Conservation (phyloP, 306 rosid genomes). For the Cucurbita argyrosperma region DNA sequence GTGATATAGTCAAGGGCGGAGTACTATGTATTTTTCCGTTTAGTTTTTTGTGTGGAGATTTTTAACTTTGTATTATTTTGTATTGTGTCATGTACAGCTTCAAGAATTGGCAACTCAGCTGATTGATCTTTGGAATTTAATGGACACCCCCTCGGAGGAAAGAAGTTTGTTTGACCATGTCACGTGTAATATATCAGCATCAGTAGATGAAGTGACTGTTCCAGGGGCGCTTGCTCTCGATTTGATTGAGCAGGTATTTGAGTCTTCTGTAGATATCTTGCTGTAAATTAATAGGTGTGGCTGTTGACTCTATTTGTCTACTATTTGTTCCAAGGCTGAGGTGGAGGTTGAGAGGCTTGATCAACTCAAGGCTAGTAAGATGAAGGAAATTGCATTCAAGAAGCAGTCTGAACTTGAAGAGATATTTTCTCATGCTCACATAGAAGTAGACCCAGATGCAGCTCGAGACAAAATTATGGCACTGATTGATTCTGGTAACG, state of each 20-base stretch:
- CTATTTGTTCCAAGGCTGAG: slow-evolving; percentile 49
- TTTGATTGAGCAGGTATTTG: slow-evolving; percentile 17
- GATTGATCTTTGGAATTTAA: slow-evolving; percentile 89
- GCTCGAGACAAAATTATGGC: slow-evolving; percentile 81
- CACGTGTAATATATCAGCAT: slow-evolving; percentile 87
- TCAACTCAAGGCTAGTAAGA: slow-evolving; percentile 88
- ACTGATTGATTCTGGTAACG: slow-evolving; percentile 70
- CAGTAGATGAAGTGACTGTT: slow-evolving; percentile 91
- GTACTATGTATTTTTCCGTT: not conserved
- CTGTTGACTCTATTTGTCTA: slow-evolving; percentile 3
- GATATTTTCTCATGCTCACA: slow-evolving; percentile 67
- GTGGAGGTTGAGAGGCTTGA: slow-evolving; percentile 98
- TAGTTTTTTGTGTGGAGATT: not conserved
- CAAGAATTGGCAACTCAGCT: slow-evolving; percentile 89
- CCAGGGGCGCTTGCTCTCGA: slow-evolving; percentile 96
- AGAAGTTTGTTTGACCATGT: slow-evolving; percentile 86
- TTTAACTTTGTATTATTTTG: not conserved
- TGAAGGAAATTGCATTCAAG: slow-evolving; percentile 98
- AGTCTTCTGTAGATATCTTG: not conserved
- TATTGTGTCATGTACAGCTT: slow-evolving; percentile 36
- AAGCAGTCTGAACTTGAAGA: slow-evolving; percentile 89
- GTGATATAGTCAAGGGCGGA: not conserved
- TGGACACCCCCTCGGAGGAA: slow-evolving; percentile 89
- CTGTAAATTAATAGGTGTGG: not conserved
- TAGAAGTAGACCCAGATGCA: slow-evolving; percentile 78